These are phyloP conservation scores for Xylariales sp. DNA, from an alignment of 2,329 filamentous ascomycete species.

Conservation along the genomic window DNA sequence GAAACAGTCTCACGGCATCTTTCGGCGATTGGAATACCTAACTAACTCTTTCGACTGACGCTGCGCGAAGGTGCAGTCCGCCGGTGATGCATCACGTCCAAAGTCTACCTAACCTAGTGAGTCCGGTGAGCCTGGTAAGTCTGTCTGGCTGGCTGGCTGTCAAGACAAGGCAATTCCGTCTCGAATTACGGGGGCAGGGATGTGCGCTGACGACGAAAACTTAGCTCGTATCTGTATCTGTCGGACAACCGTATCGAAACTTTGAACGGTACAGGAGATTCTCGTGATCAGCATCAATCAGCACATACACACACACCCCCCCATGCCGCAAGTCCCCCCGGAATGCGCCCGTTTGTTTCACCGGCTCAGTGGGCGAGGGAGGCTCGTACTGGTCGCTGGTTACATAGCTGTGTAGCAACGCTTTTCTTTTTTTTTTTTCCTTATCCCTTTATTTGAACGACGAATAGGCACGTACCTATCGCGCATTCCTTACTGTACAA, in stretches of 20 bases:
- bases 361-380: not conserved
- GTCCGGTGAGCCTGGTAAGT: not conserved
- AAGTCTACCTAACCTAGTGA: not conserved
- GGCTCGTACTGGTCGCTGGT: not conserved
- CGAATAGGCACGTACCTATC: not conserved
- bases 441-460: not conserved
- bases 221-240: conserved; percentile 22
- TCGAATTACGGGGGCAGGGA: conserved; percentile 8
- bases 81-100: not conserved
- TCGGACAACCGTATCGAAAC: conserved; percentile 24
- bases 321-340: conserved; percentile 6
- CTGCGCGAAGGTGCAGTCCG: too few species aligned
- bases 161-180: not conserved
- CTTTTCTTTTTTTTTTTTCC: not conserved
- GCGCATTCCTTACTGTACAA: too few species aligned
- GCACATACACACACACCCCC: not conserved
- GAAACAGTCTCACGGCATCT: not conserved
- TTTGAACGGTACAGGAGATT: conserved; percentile 10
- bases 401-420: not conserved
- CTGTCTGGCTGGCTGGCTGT: not conserved
- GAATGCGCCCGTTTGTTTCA: conserved; percentile 8
- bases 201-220: conserved; percentile 4
- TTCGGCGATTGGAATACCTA: not conserved
- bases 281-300: not conserved
- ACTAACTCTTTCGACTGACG: not conserved